Evolutionary conservation across 768 basidiomycete genomes (phyloP), one percentile per base, ranked within the genome.

Genomic region (Saitozyma sp.): DNA sequence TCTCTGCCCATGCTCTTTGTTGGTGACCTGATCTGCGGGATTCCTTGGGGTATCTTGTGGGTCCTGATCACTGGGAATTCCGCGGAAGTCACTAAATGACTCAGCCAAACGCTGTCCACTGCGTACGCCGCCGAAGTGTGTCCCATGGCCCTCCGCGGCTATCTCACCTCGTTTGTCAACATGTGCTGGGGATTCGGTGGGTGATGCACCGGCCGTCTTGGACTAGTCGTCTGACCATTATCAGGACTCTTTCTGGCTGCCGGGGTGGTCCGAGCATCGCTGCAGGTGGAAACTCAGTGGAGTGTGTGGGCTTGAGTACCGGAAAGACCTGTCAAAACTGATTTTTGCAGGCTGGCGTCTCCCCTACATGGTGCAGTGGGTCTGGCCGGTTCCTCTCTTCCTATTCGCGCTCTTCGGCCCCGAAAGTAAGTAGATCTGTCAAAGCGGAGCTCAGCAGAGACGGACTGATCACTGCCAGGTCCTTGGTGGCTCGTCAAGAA

Each of bases 41-140:
- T 78, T 19, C 76, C 74, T n/a, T 78, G 74, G 74, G 74, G 74
- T 64, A 56, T 62, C 54, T 65, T 65, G 53, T 61, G 40, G 29
- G 29, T 29, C 29, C 29, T 29, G 29, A 29, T 29, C 29, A 5
- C 29, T 2, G 29, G 29, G 5, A 29, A 29, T 29, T 29, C 29
- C 29, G 29, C 29, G 29, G 29, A 29, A 29, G 29, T 29, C 29
- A 29, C 29, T 29, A 29, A 29, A 29, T 29, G 29, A 29, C 29
- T 29, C 5, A 29, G 29, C 29, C 29, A 72, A 60, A 79, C 77
- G 0, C 57, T 77, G 3, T 71, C 75, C 4, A 70, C 66, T 8
- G 70, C 77, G 1, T 80, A 78, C 55, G 79, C 79, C 14, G 64
- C 73, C 39, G 78, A 79, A 51, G 69, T 74, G 49, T 59, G 57